A percentile compares a stretch with the other conserved stretches of the same genome.
phyloP scores from a whole-genome alignment of 768 basidiomycete genomes.

The Leccinum variicolor region DNA sequence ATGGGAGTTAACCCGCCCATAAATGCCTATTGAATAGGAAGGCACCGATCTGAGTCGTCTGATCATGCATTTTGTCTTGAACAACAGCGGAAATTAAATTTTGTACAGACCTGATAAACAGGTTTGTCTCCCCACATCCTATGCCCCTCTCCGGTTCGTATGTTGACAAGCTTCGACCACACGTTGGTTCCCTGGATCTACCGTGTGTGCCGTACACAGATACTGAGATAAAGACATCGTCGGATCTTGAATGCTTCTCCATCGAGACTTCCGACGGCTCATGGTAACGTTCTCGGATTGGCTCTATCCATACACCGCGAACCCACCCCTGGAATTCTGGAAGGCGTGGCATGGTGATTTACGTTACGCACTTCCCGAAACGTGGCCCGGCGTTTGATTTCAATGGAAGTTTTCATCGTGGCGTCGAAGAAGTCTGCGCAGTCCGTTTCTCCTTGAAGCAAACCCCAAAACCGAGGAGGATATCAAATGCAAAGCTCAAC shows the following conservation, averaged over 20 bases:
- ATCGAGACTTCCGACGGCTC: background rate
- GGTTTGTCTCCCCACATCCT: background rate
- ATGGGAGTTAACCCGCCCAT: constrained; percentile 2
- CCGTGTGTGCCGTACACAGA: background rate
- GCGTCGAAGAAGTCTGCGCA: background rate
- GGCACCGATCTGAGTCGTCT: background rate
- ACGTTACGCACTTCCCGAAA: constrained; percentile 3
- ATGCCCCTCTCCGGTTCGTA: background rate
- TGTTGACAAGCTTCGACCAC: background rate
- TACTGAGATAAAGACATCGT: background rate
- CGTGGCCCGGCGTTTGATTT: constrained; percentile 7
- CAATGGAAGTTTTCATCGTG: constrained; percentile 5
- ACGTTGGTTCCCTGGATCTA: background rate
- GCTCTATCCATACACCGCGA: background rate
- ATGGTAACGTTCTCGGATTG: background rate
- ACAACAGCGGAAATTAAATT: constrained; percentile 1
- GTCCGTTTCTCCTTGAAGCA: background rate
- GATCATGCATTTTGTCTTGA: background rate
- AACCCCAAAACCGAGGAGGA: background rate
- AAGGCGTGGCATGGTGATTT: background rate
- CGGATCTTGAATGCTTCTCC: background rate
- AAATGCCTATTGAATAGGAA: background rate
- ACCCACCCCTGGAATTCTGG: background rate
- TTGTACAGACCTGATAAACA: background rate
- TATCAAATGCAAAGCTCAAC: background rate